Base-by-base conservation (phyloP, 805 yeast species). In the Candida ulmi region DNA sequence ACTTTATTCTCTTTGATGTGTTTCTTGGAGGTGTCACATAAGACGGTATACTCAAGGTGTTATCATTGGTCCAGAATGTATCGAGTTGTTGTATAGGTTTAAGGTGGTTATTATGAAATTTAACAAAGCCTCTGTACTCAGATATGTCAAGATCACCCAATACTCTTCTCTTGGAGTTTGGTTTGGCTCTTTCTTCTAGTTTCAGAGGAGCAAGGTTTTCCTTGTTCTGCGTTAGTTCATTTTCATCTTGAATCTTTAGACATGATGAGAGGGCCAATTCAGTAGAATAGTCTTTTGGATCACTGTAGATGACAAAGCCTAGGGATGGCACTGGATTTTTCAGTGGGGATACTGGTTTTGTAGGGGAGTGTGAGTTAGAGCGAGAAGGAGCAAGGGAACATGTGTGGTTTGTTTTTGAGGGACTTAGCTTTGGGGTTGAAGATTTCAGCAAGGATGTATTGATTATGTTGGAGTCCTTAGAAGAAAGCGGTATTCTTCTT, bases 21-120 rank as follows among this genome's bases (percentile, higher is more conserved):
- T 28, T 30, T 41, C 58, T 48, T 36, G 59, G 58, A 3, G 59
- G 59, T 4, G 59, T 55, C 3, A 55, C 44, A 37, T 37, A 55
- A 5, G 45, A 38, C 8, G 58, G 58, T 7, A 55, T 45, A 7
- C 24, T 35, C 6, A 31, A 30, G 3, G 29, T 27, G 3, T 47
- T 39, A 12, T 43, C 40, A 21, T 39, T 36, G 2, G 34, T 36
- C 59, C 59, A 54, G 3, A 31, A 15, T 1, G 44, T 35, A 24
- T 47, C 51, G 6, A 54, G 40, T 15, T 41, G 46, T 12, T 23
- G 33, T 17, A 25, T 23, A 11, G 26, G 17, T 26, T 26, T n/a
- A 6, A 26, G 18, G 27, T 19, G 24, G 15, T 11, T 15, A 18
- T 38, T 23, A 16, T 42, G 41, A 26, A 43, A 47, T 24, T 47